Evolutionary conservation across 2,329 filamentous ascomycete genomes (phyloP), one percentile per base, ranked within the genome.

Genomic region (Ceratocystis eucalypticola): DNA sequence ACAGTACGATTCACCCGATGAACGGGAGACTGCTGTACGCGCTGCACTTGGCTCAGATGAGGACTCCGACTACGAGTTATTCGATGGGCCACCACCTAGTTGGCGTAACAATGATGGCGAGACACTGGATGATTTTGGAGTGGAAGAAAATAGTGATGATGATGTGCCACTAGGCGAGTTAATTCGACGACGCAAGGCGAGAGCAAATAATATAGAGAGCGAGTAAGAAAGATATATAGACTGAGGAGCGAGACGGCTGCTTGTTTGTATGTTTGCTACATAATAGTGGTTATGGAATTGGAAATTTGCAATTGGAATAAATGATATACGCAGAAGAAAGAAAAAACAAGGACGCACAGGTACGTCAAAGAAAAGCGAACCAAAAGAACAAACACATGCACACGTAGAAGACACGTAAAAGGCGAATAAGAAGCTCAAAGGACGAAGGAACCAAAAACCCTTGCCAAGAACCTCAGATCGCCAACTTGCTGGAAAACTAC

Each of bases 61-160:
- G 1, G 71, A 72, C 2, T 63, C 62, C 7, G 62, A 67, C 61
- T 67, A 64, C 33, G 65, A 67, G 22, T 46, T 67, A 45, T 67
- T 67, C 28, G 72, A 71, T 10, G 65, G 70, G 69, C 70, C 70
- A 2, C 70, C 70, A 71, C 80, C 80, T 53, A 81, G 77, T 4
- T 94, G 89, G 89, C 84, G 80, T 0, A 93, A 92, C 70, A 80
- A 83, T 0, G 88, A 93, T 64, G 89, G 89, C 1, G 88, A 93
- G 72, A 79, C 84, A 44, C 75, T 94, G 62, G 79, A 82, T 53
- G 89, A 94, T 71, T 94, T 86, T 72, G 89, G 89, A 1, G 88
- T 94, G 0, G 89, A 93, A 70, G 87, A 91, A 66, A 72, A 72
- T 30, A 74, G 75, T 6, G 80, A 82, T 17, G 80, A 83, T 0